phyloP scores from a whole-genome alignment of 164 flowering plant genomes.

The Aristolochia californica region DNA sequence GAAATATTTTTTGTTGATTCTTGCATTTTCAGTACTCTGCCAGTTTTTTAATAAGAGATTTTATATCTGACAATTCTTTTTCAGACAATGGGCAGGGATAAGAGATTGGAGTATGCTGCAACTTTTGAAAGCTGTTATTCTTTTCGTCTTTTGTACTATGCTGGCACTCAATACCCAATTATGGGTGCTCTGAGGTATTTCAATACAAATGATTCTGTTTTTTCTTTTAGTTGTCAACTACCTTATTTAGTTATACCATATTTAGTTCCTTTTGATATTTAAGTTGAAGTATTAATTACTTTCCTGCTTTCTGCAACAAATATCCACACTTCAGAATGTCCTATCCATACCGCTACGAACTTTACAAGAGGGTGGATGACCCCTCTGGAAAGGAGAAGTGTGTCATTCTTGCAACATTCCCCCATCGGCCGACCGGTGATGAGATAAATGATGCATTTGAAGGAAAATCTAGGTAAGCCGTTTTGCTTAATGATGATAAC shows the following conservation, averaged over 20 bases:
- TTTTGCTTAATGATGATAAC: not conserved
- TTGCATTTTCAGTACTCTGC: not conserved
- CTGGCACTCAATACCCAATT: conserved; percentile 92
- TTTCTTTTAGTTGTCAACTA: no score
- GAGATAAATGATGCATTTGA: conserved; percentile 72
- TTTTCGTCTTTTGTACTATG: conserved; percentile 88
- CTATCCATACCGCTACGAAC: conserved; percentile 58
- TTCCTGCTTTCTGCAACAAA: not conserved
- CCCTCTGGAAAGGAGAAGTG: conserved; percentile 64
- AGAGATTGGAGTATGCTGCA: conserved; percentile 89
- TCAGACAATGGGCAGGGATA: conserved; percentile 91
- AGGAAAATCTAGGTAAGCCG: conserved; percentile 64
- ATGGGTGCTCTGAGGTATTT: conserved; percentile 93
- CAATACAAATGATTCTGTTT: not conserved
- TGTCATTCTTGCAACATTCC: conserved; percentile 42
- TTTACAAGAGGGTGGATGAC: conserved; percentile 78
- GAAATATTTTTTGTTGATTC: not conserved
- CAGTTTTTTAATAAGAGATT: conserved; percentile 1
- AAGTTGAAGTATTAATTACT: not conserved
- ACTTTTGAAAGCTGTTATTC: conserved; percentile 70
- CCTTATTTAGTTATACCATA: no score
- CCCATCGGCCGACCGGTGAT: conserved; percentile 44
- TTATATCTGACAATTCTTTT: conserved; percentile 10
- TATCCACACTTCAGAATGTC: conserved; percentile 45
- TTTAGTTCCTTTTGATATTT: no score